Base-by-base conservation (phyloP, 306 rosid species). In the Vigna reflexopilosa region DNA sequence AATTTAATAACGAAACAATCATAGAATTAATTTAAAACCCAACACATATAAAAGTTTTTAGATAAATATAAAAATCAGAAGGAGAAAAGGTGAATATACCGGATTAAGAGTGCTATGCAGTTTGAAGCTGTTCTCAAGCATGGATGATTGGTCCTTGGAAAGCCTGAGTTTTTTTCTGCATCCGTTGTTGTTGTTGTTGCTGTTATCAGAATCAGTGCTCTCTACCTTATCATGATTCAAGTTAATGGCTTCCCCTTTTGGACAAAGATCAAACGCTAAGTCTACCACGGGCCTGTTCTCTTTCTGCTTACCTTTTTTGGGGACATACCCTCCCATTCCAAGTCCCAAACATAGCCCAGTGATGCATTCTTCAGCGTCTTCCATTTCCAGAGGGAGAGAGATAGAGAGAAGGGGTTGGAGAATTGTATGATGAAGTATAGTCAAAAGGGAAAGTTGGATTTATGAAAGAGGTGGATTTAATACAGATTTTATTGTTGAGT, bases 81-180 rank as follows among this genome's bases (percentile, higher is more conserved):
- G 2, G 40, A 55, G 32, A 20, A 2, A 5, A 65, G 40, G 13
- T 20, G 63, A 26, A 12, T 54, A 44, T 81, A 93, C 98, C 62
- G 82, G 89, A 76, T 86, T 87, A 54, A 92, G 96, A 32, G 90
- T 88, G 76, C 19, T 86, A 30, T 92, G 93, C 5, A 80, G 87
- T 56, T 85, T 90, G 88, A 94, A 94, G 84, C 84, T 88, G 72
- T 83, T 86, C 67, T 94, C 98, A 32, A 94, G 88, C 83, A 86
- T 70, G 72, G 81, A 17, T 15, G 93, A 81, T 65, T 94, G 98
- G 2, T 94, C 93, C 80, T 85, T 88, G 8, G 96, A 81, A 50
- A 94, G 94, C 78, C 89, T 84, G 49, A 94, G 81, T 77, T 94
- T 94, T 86, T 88, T 94, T 72, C 91, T 85, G 70, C 70, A 70